Base-by-base conservation (phyloP, 2,329 filamentous ascomycete genomes). In the Leptoxyphium fumago region DNA sequence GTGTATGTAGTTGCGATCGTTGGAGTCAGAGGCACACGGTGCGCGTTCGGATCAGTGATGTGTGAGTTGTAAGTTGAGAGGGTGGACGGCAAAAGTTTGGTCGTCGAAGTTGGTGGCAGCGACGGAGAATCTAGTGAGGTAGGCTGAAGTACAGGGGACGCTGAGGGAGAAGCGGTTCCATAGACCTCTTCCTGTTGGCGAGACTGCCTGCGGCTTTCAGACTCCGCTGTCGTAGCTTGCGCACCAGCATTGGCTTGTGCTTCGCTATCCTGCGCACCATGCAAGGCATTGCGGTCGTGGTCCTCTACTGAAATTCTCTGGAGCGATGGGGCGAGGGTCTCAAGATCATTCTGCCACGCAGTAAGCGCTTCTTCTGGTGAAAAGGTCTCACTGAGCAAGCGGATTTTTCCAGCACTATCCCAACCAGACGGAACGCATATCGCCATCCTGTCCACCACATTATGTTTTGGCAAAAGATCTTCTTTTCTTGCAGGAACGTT, bases 401-500 rank as follows among this genome's bases (percentile, higher is more conserved):
- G 76, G 47, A 98, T 95, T 65, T 96, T 98, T 47, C 87, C 88
- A 84, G 87, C 95, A 0, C 88, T 95, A 63, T 98, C 91, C 91
- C 91, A 98, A 61, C 95, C 95, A 13, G 88, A 83, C 1, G 89
- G 89, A 1, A 98, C 84, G 5, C 95, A 73, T 44, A 98, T 88
- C 94, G 88, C 47, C 89, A 76, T 65, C 91, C 91, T 54, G 42
- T 63, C 60, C 39, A 63, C 60, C 34, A 63, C 59, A 34, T 63
- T 61, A 42, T 63, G 83, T 64, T 86, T 91, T 18, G 93, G 72
- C 18, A 82, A 77, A 56, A 85, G 76, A 39, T 61, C 56, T 36
- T 59, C 56, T 41, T 54, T 51, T 46, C 55, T 57, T 28, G 82
- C 48, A 84, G 84, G 39, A 94, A 69, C 44, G 83, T 84, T 40